Percentiles rank a stretch among this genome's conserved stretches.
phyloP scores from a whole-genome alignment of 225 moss, liverwort and hornwort genomes.

The Ulota crispa region DNA sequence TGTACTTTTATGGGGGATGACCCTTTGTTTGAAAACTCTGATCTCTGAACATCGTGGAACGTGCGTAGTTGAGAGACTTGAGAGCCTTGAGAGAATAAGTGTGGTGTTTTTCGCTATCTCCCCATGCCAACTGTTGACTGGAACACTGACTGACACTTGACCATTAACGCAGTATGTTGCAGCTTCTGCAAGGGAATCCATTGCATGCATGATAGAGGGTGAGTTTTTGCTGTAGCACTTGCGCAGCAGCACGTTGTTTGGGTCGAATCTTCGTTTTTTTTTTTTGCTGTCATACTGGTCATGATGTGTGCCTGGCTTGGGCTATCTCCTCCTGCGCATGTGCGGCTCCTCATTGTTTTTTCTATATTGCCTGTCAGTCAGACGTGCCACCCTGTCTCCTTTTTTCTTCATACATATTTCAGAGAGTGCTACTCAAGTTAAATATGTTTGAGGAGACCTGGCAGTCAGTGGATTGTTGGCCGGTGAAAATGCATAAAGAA shows the following conservation, averaged over 20 bases:
- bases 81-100: constrained; percentile 29
- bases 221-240: neutral
- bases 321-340: constrained; percentile 26
- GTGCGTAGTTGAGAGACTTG: neutral
- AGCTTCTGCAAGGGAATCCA: constrained; percentile 19
- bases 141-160: constrained; percentile 25
- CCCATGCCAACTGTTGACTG: constrained; percentile 24
- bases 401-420: no score
- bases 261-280: constrained; percentile 11
- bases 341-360: constrained; percentile 1
- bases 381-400: no score
- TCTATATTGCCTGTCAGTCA: neutral
- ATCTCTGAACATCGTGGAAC: neutral
- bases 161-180: constrained; percentile 32
- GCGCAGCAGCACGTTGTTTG: neutral
- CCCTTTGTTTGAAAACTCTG: neutral
- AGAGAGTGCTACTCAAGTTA: no score
- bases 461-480: no score
- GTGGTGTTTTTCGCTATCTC: neutral
- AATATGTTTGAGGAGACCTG: no score
- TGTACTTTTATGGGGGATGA: neutral
- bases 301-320: constrained; percentile 21
- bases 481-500: no score
- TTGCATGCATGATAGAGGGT: constrained; percentile 3
- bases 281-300: constrained; percentile 15